These are phyloP conservation scores for Pleurotus djamor DNA, from an alignment of 768 basidiomycete species.

Conservation along the genomic window DNA sequence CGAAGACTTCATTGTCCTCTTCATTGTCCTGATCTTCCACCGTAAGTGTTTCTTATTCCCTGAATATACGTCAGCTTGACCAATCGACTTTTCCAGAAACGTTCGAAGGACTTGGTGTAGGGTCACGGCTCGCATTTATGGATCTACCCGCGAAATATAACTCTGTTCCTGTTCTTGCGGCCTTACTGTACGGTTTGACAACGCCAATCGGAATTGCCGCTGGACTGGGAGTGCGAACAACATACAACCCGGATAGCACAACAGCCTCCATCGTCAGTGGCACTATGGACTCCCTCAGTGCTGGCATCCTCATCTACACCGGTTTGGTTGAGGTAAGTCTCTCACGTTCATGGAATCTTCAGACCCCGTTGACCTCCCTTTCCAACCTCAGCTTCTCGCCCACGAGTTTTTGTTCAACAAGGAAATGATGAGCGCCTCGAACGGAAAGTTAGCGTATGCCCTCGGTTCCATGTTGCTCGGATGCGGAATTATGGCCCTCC, in stretches of 20 bases:
- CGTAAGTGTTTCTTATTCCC: conserved; percentile 49
- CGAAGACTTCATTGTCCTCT: conserved; percentile 76
- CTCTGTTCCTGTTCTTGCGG: conserved; percentile 59
- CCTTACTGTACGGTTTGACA: conserved; percentile 67
- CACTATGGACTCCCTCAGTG: conserved; percentile 77
- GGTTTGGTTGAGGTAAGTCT: conserved; percentile 74
- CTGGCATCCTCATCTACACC: conserved; percentile 88
- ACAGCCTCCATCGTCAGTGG: conserved; percentile 84
- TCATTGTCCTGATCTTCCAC: conserved; percentile 89
- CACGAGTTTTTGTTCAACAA: conserved; percentile 94
- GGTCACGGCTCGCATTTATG: conserved; percentile 84
- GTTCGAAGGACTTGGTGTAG: conserved; percentile 93
- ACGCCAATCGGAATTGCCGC: conserved; percentile 89
- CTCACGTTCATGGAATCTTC: too few relatives aligned
- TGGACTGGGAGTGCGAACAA: conserved; percentile 71
- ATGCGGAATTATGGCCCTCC: conserved; percentile 84
- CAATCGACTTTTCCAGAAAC: conserved; percentile 53
- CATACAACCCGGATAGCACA: conserved; percentile 80
- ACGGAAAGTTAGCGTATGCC: conserved; percentile 66
- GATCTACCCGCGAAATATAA: conserved; percentile 50
- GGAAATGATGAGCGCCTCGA: conserved; percentile 75
- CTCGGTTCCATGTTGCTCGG: conserved; percentile 79
- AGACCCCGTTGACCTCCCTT: too few relatives aligned
- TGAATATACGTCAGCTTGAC: background rate
- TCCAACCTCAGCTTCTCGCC: conserved; percentile 62